A percentile compares a stretch with the other conserved stretches of the same genome.
phyloP scores from a whole-genome alignment of 2,329 filamentous ascomycete species.

The Talaromyces pinophilus region DNA sequence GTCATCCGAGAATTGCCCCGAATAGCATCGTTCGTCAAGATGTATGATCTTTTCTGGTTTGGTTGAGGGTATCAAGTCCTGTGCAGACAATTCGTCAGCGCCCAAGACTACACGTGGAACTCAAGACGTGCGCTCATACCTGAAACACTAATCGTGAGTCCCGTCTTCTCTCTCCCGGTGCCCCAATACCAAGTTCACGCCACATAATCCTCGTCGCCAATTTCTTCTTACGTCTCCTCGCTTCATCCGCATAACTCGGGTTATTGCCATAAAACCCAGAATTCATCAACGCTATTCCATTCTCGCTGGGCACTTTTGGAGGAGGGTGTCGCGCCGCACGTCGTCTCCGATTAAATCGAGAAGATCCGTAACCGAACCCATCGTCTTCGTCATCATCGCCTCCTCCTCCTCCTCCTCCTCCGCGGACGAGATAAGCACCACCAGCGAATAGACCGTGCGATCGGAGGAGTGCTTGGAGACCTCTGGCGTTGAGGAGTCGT shows the following conservation, averaged over 20 bases:
- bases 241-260: constrained; percentile 54
- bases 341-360: constrained; percentile 28
- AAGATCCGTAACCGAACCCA: constrained; percentile 23
- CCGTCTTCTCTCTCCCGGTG: constrained; percentile 58
- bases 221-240: constrained; percentile 58
- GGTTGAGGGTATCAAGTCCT: constrained; percentile 75
- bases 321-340: constrained; percentile 57
- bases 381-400: constrained; percentile 34
- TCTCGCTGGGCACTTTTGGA: constrained; percentile 80
- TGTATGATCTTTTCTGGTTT: constrained; percentile 84
- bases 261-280: constrained; percentile 77
- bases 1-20: constrained; percentile 93
- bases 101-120: neutral
- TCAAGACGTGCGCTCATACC: constrained; percentile 40
- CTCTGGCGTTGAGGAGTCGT: constrained; percentile 56
- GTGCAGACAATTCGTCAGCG: neutral
- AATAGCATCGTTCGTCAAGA: constrained; percentile 84
- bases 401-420: constrained; percentile 30
- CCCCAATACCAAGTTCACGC: constrained; percentile 74
- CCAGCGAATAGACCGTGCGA: constrained; percentile 34
- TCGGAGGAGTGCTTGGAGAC: constrained; percentile 55
- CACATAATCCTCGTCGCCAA: constrained; percentile 73
- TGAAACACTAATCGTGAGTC: constrained; percentile 70
- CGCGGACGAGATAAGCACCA: constrained; percentile 27
- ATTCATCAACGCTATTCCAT: constrained; percentile 76